A percentile compares a stretch with the other conserved stretches of the same genome.
These are phyloP conservation scores for Magnolia sinica DNA, from an alignment of 164 flowering plant species.

Conservation along the genomic window DNA sequence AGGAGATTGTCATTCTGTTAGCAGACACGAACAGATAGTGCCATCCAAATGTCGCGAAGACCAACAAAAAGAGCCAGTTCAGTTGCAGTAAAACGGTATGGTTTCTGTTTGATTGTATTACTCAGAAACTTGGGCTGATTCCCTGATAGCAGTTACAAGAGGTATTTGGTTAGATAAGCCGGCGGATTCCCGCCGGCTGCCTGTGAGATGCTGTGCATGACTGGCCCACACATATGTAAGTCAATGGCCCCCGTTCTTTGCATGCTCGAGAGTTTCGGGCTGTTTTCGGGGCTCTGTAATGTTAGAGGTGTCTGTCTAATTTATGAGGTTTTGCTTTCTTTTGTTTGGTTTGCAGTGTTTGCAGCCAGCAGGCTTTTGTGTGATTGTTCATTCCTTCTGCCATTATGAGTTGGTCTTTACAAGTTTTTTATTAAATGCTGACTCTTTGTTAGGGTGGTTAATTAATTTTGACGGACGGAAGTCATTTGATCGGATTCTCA, in stretches of 20 bases:
- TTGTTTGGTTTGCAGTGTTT: conserved; percentile 1
- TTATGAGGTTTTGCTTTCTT: conserved; percentile 18
- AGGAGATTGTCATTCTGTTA: conserved; percentile 53
- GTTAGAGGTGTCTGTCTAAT: conserved; percentile 15
- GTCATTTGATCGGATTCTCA: background rate
- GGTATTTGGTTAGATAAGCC: conserved; percentile 7
- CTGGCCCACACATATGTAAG: conserved; percentile 3
- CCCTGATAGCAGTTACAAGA: conserved; percentile 11
- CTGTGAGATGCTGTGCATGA: background rate
- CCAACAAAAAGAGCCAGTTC: background rate
- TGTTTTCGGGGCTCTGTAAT: conserved; percentile 15
- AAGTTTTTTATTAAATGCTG: background rate
- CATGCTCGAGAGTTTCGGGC: conserved; percentile 12
- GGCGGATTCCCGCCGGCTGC: conserved; percentile 12
- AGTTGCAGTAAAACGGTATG: conserved; percentile 7
- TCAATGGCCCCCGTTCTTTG: background rate
- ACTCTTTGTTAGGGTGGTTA: background rate
- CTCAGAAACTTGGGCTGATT: conserved; percentile 18
- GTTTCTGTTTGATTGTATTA: conserved; percentile 19
- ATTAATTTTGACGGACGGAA: too few relatives aligned
- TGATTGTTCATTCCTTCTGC: background rate
- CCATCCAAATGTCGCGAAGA: background rate
- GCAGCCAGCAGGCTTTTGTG: background rate
- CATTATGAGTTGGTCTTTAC: background rate
- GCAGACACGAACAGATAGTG: conserved; percentile 52